phyloP scores from a whole-genome alignment of 208 protist genomes.

The Angomonas deanei region DNA sequence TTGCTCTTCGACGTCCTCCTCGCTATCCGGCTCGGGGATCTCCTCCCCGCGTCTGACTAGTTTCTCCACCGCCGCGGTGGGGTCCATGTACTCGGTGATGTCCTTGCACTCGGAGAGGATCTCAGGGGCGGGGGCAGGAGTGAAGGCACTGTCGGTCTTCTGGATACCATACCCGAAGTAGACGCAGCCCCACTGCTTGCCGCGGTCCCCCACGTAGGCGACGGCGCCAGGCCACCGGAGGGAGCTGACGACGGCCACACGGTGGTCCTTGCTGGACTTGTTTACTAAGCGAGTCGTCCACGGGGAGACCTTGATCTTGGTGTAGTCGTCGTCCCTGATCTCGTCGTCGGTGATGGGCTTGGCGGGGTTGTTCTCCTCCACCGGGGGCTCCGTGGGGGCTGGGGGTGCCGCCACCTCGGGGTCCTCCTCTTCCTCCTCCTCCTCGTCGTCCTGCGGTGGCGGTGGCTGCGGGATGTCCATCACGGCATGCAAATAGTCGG shows the following conservation, averaged over 20 bases:
- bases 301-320: slow-evolving; percentile 76
- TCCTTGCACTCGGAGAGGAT: slow-evolving; percentile 81
- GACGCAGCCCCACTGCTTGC: slow-evolving; percentile 72
- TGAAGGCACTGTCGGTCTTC: slow-evolving; percentile 83
- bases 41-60: slow-evolving; percentile 89
- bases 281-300: slow-evolving; percentile 79
- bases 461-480: slow-evolving; percentile 84
- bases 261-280: slow-evolving; percentile 79
- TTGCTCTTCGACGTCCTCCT: slow-evolving; percentile 72
- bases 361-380: slow-evolving; percentile 71
- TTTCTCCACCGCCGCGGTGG: slow-evolving; percentile 86
- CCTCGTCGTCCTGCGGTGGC: slow-evolving; percentile 68
- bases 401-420: not conserved
- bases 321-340: slow-evolving; percentile 77
- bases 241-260: slow-evolving; percentile 78
- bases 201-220: slow-evolving; percentile 71
- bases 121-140: slow-evolving; percentile 65
- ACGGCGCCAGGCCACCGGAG: slow-evolving; percentile 87
- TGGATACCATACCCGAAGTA: slow-evolving; percentile 91
- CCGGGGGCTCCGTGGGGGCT: slow-evolving; percentile 13
- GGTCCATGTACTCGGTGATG: slow-evolving; percentile 76
- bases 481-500: slow-evolving; percentile 76
- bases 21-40: slow-evolving; percentile 78
- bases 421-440: slow-evolving; percentile 64
- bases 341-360: slow-evolving; percentile 80